Base-by-base conservation (phyloP, 164 flowering plant species). In the Pachysandra terminalis region DNA sequence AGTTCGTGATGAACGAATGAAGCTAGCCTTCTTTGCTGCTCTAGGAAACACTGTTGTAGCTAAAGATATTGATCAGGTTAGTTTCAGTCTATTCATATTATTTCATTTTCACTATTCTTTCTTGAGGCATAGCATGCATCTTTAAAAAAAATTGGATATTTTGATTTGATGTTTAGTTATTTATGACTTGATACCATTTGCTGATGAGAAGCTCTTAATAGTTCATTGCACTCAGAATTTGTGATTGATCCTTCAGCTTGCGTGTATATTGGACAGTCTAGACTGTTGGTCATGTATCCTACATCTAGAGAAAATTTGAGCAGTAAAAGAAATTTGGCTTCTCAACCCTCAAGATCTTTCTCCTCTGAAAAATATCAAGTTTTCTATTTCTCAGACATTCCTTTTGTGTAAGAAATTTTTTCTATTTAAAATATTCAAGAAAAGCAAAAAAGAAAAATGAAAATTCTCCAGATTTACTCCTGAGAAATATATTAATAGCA, bases 11-110 rank as follows among this genome's bases (percentile, higher is more conserved):
- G 97, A 91, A 59, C 85, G 87, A 61, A 85, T 96, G 86, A 92
- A 82, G 68, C 90, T 88, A 64, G 99, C 97, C 59, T 96, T 96
- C 77, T 93, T 71, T 84, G 90, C 94, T 9, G 87, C 89, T 37
- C 53, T 96, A 56, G 79, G 90, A 67, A 90, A 91, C 71, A 96
- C 99, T 0, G 77, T 93, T 64, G 97, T 96, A n/a, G 96, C 96
- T 0, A 81, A 87, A 63, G 87, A 91, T 82, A 81, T 90, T 65
- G 97, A 96, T 71, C 98, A 96, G 93, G 99, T 96, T 64, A 14
- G 21, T 74, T 64, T 8, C 53, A 27, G n/a, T 68, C 63, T 49
- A 21, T 63, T 21, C 23, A 45, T 45, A 45, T 45, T 3, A 3
- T 12, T 45, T 15, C 51, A 15, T 10, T 0, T n/a, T 45, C 19